Conservation (phyloP, 768 basidiomycete species). For the Leccinum ochraceum region DNA sequence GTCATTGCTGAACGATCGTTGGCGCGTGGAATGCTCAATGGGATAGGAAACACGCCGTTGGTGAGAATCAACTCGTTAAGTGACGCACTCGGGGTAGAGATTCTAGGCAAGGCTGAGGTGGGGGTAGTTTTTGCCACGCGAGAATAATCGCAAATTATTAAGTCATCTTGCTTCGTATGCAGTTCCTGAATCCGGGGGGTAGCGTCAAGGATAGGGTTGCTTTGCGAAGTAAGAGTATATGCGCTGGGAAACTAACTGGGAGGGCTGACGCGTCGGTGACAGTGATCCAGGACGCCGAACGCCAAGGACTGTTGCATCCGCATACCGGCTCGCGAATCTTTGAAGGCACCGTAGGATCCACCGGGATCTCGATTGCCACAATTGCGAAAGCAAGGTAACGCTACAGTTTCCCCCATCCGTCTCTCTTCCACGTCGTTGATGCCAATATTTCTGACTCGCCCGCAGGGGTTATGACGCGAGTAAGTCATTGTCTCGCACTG, state of each 20-base stretch:
- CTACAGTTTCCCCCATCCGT: neutral
- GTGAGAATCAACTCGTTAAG: conserved; percentile 91
- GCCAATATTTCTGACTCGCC: neutral
- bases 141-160: neutral
- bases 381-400: conserved; percentile 82
- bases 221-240: conserved; percentile 61
- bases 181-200: conserved; percentile 97
- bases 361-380: conserved; percentile 94
- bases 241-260: neutral
- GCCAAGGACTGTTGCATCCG: conserved; percentile 76
- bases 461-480: conserved; percentile 86
- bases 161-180: conserved; percentile 46
- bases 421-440: neutral
- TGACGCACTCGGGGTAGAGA: conserved; percentile 88
- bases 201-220: conserved; percentile 99
- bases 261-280: conserved; percentile 2
- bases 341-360: conserved; percentile 95
- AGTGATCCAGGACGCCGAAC: conserved; percentile 97
- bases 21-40: neutral
- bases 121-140: conserved; percentile 2
- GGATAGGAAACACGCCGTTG: conserved; percentile 88
- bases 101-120: conserved; percentile 95
- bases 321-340: conserved; percentile 91
- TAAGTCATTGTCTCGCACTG: conserved; percentile 31
- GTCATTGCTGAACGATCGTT: neutral